Evolutionary conservation across 1,284 basidiomycete genomes (phyloP).

Genomic region (Heimioporus retisporus): DNA sequence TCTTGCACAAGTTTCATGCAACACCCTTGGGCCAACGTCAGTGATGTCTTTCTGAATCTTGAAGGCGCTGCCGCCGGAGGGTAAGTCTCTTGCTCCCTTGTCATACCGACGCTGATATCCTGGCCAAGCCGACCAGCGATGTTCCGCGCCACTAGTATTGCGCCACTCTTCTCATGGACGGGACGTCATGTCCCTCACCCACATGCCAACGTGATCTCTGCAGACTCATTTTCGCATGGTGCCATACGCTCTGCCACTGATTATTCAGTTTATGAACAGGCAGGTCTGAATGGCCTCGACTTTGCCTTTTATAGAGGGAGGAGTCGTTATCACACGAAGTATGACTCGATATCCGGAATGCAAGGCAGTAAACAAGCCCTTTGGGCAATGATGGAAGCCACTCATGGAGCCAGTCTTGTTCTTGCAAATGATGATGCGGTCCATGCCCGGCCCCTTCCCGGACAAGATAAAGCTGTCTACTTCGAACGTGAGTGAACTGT

Average conservation of each 20-base stretch:
- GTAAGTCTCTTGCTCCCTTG: conserved; percentile 48
- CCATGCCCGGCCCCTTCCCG: conserved; percentile 21
- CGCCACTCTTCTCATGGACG: conserved; percentile 61
- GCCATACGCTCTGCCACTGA: conserved; percentile 75
- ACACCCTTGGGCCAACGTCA: conserved; percentile 78
- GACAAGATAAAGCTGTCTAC: conserved; percentile 61
- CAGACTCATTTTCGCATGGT: conserved; percentile 72
- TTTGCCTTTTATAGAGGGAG: conserved; percentile 79
- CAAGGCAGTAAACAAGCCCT: conserved; percentile 63
- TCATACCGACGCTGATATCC: conserved; percentile 15
- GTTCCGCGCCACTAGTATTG: conserved; percentile 70
- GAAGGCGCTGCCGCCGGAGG: conserved; percentile 86
- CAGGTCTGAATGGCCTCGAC: conserved; percentile 72
- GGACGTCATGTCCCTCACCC: conserved; percentile 63
- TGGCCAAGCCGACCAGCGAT: conserved; percentile 67
- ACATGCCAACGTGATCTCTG: conserved; percentile 72
- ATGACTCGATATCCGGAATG: conserved; percentile 68
- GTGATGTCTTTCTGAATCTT: conserved; percentile 77
- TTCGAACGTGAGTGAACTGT: conserved; percentile 70
- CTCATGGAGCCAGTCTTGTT: conserved; percentile 61
- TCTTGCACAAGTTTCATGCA: conserved; percentile 61
- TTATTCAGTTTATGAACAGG: conserved; percentile 67
- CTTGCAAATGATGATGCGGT: conserved; percentile 56
- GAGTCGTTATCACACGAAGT: conserved; percentile 77
- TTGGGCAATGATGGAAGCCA: conserved; percentile 81